These are phyloP conservation scores for Thuidium tamariscinum DNA, from an alignment of 225 moss, liverwort and hornwort genomes.

Conservation along the genomic window DNA sequence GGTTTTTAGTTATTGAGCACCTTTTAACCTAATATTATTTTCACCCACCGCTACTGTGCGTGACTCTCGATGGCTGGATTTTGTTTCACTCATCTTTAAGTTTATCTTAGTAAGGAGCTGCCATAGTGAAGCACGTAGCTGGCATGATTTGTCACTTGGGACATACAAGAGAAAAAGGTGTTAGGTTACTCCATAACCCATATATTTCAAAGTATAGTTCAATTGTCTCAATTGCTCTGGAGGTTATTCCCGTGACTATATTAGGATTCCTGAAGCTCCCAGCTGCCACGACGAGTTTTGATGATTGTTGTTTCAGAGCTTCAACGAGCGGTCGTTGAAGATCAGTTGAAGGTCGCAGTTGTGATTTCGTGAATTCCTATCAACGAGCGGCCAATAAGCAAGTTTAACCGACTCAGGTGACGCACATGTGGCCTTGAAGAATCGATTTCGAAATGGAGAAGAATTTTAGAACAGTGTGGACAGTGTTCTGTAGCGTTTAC, in stretches of 20 bases:
- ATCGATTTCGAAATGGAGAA: constrained; percentile 12
- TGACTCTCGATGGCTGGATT: not conserved
- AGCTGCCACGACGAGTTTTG: not conserved
- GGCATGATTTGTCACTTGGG: not conserved
- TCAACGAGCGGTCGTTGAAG: not conserved
- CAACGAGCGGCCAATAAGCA: not conserved
- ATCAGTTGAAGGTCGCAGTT: not conserved
- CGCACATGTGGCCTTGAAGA: not conserved
- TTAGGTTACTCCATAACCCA: not conserved
- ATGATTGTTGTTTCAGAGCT: not conserved
- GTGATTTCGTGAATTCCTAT: not conserved
- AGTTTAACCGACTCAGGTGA: not conserved
- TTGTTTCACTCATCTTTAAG: not conserved
- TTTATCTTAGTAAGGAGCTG: not conserved
- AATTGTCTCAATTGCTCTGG: not conserved
- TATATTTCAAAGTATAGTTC: not conserved
- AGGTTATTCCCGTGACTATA: not conserved
- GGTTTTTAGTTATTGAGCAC: not conserved
- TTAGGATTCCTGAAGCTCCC: not conserved
- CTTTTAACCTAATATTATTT: not conserved
- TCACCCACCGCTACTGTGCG: not conserved
- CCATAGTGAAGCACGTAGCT: not conserved
- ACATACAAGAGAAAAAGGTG: not conserved
- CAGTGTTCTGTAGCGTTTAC: constrained; percentile 13
- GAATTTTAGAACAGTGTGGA: not conserved